Conservation (phyloP, 371 early-diverging fungal species). For the Mucor plumbeus region DNA sequence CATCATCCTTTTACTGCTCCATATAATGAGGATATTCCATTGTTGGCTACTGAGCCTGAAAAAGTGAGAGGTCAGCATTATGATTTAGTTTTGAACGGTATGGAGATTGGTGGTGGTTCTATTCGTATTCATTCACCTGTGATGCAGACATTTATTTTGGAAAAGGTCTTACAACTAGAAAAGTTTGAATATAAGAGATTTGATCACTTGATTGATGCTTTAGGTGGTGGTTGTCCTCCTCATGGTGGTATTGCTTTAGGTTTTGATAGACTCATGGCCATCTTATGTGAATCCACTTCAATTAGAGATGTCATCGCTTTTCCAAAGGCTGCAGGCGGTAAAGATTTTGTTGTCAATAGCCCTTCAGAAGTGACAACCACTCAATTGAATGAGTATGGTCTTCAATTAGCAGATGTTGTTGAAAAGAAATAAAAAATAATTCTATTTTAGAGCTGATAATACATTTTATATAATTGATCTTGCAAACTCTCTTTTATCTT, state of each 20-base stretch:
- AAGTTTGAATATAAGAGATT: constrained; percentile 68
- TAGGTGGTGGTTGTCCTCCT: constrained; percentile 88
- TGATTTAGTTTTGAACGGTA: constrained; percentile 90
- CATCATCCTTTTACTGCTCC: constrained; percentile 96
- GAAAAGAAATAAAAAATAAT: background rate
- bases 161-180: constrained; percentile 64
- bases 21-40: constrained; percentile 63
- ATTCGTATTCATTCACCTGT: constrained; percentile 87
- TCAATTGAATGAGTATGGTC: constrained; percentile 74
- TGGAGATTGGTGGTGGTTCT: constrained; percentile 93
- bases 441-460: too few relatives aligned
- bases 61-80: constrained; percentile 86
- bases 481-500: too few relatives aligned
- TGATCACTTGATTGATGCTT: constrained; percentile 82
- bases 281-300: constrained; percentile 73
- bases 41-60: constrained; percentile 67
- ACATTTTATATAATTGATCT: too few relatives aligned
- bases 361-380: constrained; percentile 69
- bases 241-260: constrained; percentile 92
- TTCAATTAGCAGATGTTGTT: constrained; percentile 32
- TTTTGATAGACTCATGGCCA: constrained; percentile 84
- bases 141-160: constrained; percentile 78
- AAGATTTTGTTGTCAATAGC: constrained; percentile 83
- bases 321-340: constrained; percentile 85
- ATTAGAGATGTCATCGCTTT: constrained; percentile 95